Conservation (phyloP, 768 basidiomycete species). For the Lactarius psammicola region DNA sequence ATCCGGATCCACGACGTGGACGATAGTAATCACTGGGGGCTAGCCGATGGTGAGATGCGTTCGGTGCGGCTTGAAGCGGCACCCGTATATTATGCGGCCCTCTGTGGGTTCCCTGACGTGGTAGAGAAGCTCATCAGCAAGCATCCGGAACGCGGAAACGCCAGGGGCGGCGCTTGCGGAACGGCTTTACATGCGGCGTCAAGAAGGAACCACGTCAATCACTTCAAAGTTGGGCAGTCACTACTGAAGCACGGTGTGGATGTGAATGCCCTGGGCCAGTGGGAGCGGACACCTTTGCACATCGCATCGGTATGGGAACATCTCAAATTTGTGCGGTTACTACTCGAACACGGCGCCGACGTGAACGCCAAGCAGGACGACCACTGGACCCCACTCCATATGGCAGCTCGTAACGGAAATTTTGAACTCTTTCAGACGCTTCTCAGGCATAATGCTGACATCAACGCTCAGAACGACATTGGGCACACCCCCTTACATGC, state of each 20-base stretch:
- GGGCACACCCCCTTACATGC: neutral
- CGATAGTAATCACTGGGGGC: neutral
- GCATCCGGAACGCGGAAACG: neutral
- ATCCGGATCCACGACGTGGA: neutral
- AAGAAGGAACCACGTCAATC: too few relatives aligned
- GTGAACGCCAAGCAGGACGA: neutral
- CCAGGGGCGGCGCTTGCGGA: neutral
- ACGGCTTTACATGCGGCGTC: neutral
- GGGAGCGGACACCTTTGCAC: neutral
- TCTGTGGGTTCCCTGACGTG: neutral
- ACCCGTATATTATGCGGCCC: neutral
- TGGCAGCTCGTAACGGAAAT: neutral
- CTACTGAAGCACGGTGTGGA: neutral
- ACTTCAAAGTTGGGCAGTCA: neutral
- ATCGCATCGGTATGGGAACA: neutral
- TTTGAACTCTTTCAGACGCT: neutral
- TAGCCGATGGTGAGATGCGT: too few relatives aligned
- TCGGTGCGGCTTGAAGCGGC: neutral
- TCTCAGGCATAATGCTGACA: neutral
- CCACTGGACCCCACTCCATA: neutral
- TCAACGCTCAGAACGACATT: neutral
- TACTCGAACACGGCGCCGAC: neutral
- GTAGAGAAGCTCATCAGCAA: neutral
- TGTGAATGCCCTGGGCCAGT: neutral
- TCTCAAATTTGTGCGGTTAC: neutral